Conservation (phyloP, 2,329 filamentous ascomycete species). For the Ophiostoma ips region DNA sequence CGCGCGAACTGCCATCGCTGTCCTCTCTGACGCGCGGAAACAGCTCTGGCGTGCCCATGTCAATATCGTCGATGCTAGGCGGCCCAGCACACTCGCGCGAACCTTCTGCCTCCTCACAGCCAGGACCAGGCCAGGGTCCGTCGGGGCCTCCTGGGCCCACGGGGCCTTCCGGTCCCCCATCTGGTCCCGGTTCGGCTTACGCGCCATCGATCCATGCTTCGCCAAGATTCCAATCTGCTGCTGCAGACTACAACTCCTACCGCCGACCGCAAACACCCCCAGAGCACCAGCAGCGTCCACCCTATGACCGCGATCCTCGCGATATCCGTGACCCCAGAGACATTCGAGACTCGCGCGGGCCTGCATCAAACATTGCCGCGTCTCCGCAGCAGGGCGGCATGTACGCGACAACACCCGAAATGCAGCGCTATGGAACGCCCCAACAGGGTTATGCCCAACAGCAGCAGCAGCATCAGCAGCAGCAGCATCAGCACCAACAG, state of each 20-base stretch:
- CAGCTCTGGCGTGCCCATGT: constrained; percentile 41
- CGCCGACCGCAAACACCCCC: constrained; percentile 54
- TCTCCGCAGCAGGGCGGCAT: constrained; percentile 21
- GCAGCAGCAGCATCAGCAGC: constrained; percentile 25
- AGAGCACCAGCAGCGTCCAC: constrained; percentile 46
- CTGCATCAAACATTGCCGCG: constrained; percentile 28
- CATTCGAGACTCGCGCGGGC: constrained; percentile 29
- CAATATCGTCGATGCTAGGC: constrained; percentile 46
- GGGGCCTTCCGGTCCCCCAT: constrained; percentile 15
- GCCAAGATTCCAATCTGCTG: constrained; percentile 38
- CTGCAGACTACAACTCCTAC: constrained; percentile 46
- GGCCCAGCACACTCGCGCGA: constrained; percentile 29
- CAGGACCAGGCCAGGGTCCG: constrained; percentile 20
- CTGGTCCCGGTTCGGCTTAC: constrained; percentile 29
- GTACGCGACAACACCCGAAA: constrained; percentile 39
- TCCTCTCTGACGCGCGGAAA: constrained; percentile 33
- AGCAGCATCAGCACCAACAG: constrained; percentile 28
- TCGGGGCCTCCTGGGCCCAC: background rate
- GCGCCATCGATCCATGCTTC: constrained; percentile 38
- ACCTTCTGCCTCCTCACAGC: constrained; percentile 20
- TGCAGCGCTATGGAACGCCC: constrained; percentile 45
- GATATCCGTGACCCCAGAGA: constrained; percentile 24
- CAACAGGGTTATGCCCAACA: constrained; percentile 33
- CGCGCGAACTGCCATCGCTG: constrained; percentile 40
- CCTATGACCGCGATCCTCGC: constrained; percentile 27